A percentile compares a stretch with the other conserved stretches of the same genome.
Evolutionary conservation across 768 basidiomycete genomes (phyloP).

Genomic region (Tulasnella sp.): DNA sequence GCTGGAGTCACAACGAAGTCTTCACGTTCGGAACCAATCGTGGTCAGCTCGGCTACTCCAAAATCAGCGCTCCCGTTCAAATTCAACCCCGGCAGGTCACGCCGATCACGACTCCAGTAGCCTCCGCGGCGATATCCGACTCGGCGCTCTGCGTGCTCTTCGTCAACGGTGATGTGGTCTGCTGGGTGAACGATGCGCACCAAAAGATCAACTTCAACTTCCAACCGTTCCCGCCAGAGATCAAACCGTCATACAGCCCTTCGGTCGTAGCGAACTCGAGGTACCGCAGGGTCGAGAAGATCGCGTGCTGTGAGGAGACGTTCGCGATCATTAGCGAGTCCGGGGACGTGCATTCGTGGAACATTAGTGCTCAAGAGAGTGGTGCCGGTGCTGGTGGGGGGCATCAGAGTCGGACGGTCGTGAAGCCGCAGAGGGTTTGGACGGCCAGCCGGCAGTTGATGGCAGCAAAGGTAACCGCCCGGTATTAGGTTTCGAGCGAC

Average conservation of each 20-base stretch:
- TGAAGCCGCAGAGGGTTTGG: slow-evolving; percentile 83
- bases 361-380: slow-evolving; percentile 26
- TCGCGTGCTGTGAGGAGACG: slow-evolving; percentile 63
- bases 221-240: slow-evolving; percentile 63
- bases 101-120: slow-evolving; percentile 53
- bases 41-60: slow-evolving; percentile 86
- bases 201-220: slow-evolving; percentile 74
- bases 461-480: slow-evolving; percentile 49
- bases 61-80: slow-evolving; percentile 59
- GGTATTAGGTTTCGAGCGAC: no score
- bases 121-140: slow-evolving; percentile 38
- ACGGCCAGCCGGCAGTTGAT: slow-evolving; percentile 77
- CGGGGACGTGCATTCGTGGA: slow-evolving; percentile 85
- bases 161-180: slow-evolving; percentile 71
- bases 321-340: slow-evolving; percentile 73
- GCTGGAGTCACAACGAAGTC: slow-evolving; percentile 64
- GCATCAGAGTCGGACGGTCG: slow-evolving; percentile 7
- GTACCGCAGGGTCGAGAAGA: slow-evolving; percentile 55
- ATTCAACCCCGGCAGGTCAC: slow-evolving; percentile 70
- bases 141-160: slow-evolving; percentile 60
- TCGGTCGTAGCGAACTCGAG: slow-evolving; percentile 49
- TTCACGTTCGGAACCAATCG: slow-evolving; percentile 91
- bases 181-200: slow-evolving; percentile 63
- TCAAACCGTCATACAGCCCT: slow-evolving; percentile 60
- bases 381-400: background rate